Base-by-base conservation (phyloP, 2,329 filamentous ascomycete species). In the Ceratocystis alfenasii region DNA sequence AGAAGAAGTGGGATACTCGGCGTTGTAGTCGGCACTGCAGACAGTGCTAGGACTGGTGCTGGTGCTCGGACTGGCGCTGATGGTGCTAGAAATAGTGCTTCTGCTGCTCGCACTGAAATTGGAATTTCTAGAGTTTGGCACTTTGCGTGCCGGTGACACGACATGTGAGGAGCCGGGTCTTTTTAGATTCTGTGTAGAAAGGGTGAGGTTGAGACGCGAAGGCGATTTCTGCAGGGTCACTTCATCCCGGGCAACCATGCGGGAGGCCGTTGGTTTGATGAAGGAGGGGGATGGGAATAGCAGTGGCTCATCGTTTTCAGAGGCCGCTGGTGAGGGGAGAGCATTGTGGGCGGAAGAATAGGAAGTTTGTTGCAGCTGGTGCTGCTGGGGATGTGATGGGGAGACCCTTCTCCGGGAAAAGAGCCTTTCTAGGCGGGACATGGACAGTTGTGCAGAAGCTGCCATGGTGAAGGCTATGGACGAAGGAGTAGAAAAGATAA, bases 181-280 rank as follows among this genome's bases (percentile, higher is more conserved):
- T 55, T 62, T 46, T 17, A 65, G 66, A 10, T 62, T 67, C 53
- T 60, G 63, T 22, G 53, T 45, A 41, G 44, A 62, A 22, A 61
- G 30, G 60, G 44, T 63, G 45, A 68, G 33, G 41, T 62, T 65
- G n/a, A 64, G 62, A 20, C 67, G 73, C 41, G 72, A 73, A 67
- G 44, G 69, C 62, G 28, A 72, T 41, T 73, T 71, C 20, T 72
- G 28, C 36, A 60, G 69, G 41, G 73, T 72, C 20, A 74, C 70
- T 70, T 81, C 81, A 61, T 83, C 79, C 61, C 83, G 77, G n/a
- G 83, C 81, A 60, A 78, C 74, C 83, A 85, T 85, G 28, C 80
- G 78, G 65, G 75, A 76, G 17, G 78, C 76, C 46, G 76, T 83
- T 30, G 83, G 83, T 59, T 80, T 77, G 68, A 85, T 81, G 69